Conservation (phyloP, 2,329 filamentous ascomycete species). For the Penicillium sp. region DNA sequence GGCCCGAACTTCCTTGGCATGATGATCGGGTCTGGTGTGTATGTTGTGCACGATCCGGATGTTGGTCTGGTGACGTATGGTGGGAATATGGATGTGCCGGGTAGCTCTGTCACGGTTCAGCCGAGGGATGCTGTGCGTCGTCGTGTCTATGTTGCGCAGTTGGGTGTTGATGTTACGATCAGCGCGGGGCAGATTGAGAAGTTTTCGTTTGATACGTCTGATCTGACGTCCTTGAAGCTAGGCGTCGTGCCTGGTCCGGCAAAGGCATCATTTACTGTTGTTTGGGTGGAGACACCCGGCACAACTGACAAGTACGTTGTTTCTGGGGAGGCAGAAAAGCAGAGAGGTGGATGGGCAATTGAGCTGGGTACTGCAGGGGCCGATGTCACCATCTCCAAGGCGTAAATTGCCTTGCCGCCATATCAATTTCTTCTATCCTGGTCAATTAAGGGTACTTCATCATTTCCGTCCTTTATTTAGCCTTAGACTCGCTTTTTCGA, state of each 20-base stretch:
- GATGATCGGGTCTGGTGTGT: conserved; percentile 57
- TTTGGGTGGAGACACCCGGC: conserved; percentile 28
- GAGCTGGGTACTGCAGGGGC: conserved; percentile 8
- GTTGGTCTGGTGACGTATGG: conserved; percentile 20
- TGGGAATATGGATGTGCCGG: conserved; percentile 15
- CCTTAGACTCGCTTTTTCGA: not conserved
- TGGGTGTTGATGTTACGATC: conserved; percentile 29
- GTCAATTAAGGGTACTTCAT: not conserved
- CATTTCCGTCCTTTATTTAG: too few relatives aligned
- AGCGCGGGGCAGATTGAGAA: conserved; percentile 24
- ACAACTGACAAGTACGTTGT: conserved; percentile 16
- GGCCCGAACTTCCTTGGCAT: conserved; percentile 62
- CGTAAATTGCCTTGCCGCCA: not conserved
- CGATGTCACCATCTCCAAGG: conserved; percentile 15
- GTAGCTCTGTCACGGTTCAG: conserved; percentile 20
- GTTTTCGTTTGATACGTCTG: conserved; percentile 15
- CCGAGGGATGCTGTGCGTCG: conserved; percentile 28
- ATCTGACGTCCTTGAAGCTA: conserved; percentile 4
- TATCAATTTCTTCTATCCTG: not conserved
- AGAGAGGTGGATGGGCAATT: conserved; percentile 18
- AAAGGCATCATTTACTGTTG: conserved; percentile 9
- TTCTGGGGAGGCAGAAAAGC: conserved; percentile 2
- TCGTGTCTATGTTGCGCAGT: conserved; percentile 24
- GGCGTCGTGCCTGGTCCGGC: conserved; percentile 13
- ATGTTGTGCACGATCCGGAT: conserved; percentile 35